Evolutionary conservation across 192 early-diverging fungal species (phyloP).

Genomic region (Backusella circina): DNA sequence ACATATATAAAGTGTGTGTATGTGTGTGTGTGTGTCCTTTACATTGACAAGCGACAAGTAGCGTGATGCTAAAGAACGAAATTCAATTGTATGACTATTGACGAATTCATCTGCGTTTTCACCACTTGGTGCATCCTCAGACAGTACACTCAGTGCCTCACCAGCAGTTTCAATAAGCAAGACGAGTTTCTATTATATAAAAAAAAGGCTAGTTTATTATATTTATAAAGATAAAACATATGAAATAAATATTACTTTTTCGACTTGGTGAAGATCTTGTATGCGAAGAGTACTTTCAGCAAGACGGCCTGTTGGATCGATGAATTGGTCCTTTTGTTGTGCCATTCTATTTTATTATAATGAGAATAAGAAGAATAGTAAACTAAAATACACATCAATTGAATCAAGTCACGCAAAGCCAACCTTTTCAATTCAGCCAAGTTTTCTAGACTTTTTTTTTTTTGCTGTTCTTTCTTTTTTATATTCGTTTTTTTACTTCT

Average conservation of each 20-base stretch:
- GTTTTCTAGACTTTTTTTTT: not conserved
- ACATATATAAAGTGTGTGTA: too few species aligned
- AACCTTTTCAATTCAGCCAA: not conserved
- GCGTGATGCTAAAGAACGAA: slow-evolving; percentile 5
- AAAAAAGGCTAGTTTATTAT: too few species aligned
- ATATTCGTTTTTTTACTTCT: too few species aligned
- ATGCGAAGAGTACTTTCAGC: slow-evolving; percentile 22
- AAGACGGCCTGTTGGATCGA: slow-evolving; percentile 1
- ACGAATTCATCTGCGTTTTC: not conserved
- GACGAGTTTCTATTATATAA: slow-evolving; percentile 28
- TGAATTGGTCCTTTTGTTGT: not conserved
- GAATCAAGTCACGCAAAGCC: not conserved
- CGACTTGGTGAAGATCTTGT: slow-evolving; percentile 19
- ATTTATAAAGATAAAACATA: too few species aligned
- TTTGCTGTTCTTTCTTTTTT: not conserved
- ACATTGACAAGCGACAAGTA: slow-evolving; percentile 28
- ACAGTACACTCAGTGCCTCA: slow-evolving; percentile 17
- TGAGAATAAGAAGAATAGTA: too few species aligned
- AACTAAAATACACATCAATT: too few species aligned
- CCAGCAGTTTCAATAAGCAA: slow-evolving; percentile 20
- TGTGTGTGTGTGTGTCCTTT: not conserved
- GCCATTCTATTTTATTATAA: not conserved
- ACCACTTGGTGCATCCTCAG: slow-evolving; percentile 5
- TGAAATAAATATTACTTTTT: slow-evolving; percentile 18
- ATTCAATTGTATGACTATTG: not conserved